A percentile compares a stretch with the other conserved stretches of the same genome.
phyloP scores from a whole-genome alignment of 305 asterid genomes.

The Fraxinus angustifolia region DNA sequence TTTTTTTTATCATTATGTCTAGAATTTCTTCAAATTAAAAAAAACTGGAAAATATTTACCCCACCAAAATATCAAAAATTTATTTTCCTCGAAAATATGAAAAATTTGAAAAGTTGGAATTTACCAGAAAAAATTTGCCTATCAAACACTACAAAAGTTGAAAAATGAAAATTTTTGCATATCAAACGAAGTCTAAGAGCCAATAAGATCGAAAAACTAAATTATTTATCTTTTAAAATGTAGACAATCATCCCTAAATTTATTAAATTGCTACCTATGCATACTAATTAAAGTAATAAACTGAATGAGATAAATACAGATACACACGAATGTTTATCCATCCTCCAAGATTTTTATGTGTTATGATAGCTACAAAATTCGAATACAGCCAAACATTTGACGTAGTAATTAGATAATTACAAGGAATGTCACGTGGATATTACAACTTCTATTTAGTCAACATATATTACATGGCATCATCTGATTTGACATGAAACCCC shows the following conservation, averaged over 20 bases:
- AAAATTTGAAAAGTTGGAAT: too few relatives aligned
- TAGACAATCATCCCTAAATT: neutral
- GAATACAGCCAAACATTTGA: neutral
- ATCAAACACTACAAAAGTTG: too few relatives aligned
- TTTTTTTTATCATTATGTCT: too few relatives aligned
- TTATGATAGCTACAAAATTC: neutral
- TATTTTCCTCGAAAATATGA: too few relatives aligned
- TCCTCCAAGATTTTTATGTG: neutral
- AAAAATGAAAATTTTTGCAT: neutral
- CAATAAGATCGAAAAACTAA: neutral
- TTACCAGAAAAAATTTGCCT: too few relatives aligned
- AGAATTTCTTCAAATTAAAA: too few relatives aligned
- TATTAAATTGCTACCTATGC: neutral
- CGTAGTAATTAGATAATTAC: neutral
- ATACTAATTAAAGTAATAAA: neutral
- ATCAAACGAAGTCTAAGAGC: neutral
- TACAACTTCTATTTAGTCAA: neutral
- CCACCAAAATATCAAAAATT: too few relatives aligned
- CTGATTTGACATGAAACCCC: slow-evolving; percentile 11
- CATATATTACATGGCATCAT: neutral
- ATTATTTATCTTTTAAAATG: neutral
- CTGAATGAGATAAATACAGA: neutral
- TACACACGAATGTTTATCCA: neutral
- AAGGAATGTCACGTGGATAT: neutral
- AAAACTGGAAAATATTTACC: too few relatives aligned